Evolutionary conservation across 225 moss, liverwort and hornwort genomes (phyloP).

Genomic region (Asterella californica): DNA sequence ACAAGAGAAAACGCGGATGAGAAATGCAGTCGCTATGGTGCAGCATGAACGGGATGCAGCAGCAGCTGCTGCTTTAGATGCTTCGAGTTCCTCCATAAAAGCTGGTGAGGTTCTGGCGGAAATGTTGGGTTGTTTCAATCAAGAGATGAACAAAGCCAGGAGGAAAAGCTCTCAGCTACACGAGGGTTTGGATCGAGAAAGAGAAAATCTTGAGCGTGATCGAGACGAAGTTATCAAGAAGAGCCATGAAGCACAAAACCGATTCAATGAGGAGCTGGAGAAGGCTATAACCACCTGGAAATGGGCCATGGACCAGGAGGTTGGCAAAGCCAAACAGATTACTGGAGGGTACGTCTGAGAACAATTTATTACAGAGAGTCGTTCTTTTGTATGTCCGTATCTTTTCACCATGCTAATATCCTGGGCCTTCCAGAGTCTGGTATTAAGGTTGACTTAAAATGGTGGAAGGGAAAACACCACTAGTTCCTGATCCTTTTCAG

Average conservation of each 20-base stretch:
- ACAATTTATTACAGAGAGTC: neutral
- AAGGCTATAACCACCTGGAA: constrained; percentile 75
- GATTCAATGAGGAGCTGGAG: constrained; percentile 74
- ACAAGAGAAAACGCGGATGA: constrained; percentile 53
- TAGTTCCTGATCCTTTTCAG: neutral
- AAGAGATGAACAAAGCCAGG: constrained; percentile 51
- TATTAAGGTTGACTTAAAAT: neutral
- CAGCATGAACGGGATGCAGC: constrained; percentile 50
- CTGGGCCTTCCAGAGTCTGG: neutral
- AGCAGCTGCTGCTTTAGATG: constrained; percentile 56
- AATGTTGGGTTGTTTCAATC: constrained; percentile 47
- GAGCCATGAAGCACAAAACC: constrained; percentile 55
- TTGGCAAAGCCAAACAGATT: constrained; percentile 69
- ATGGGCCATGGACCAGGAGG: constrained; percentile 75
- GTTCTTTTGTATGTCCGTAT: neutral
- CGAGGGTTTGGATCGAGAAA: constrained; percentile 56
- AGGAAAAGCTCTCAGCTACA: constrained; percentile 52
- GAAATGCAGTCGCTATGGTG: constrained; percentile 31
- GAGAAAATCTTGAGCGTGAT: constrained; percentile 49
- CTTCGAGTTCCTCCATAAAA: constrained; percentile 47
- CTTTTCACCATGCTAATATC: neutral
- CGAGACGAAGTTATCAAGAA: constrained; percentile 55
- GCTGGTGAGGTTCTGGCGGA: constrained; percentile 46
- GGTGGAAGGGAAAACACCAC: neutral
- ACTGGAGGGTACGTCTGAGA: constrained; percentile 28